Evolutionary conservation across 1,284 basidiomycete genomes (phyloP).

Genomic region (Trichosporon coremiiforme): DNA sequence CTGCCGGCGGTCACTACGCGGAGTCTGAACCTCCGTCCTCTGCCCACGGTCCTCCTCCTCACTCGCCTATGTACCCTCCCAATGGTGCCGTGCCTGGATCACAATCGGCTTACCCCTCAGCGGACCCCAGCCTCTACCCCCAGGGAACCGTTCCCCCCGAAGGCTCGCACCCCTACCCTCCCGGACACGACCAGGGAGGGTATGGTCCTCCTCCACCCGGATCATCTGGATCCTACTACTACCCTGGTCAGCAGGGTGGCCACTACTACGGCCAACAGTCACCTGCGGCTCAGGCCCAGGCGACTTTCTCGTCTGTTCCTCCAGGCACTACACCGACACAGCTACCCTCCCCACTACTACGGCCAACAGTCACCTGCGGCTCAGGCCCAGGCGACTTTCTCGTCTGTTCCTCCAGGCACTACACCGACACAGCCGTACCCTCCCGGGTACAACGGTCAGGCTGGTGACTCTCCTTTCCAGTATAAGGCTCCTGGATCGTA

Average conservation of each 20-base stretch:
- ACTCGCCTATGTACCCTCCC: slow-evolving; percentile 50
- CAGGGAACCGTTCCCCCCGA: slow-evolving; percentile 33
- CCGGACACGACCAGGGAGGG: slow-evolving; percentile 25
- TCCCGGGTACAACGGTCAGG: slow-evolving; percentile 28
- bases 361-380: slow-evolving; percentile 32
- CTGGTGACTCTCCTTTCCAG: slow-evolving; percentile 52
- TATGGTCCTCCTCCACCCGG: slow-evolving; percentile 43
- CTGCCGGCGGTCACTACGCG: slow-evolving; percentile 48
- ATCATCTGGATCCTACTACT: slow-evolving; percentile 40
- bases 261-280: slow-evolving; percentile 35
- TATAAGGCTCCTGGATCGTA: slow-evolving; percentile 46
- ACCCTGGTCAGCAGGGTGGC: slow-evolving; percentile 34
- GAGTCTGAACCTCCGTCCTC: slow-evolving; percentile 52
- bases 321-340: slow-evolving; percentile 22
- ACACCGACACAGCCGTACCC: slow-evolving; percentile 28
- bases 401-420: slow-evolving; percentile 20
- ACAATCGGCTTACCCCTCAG: slow-evolving; percentile 38
- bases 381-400: slow-evolving; percentile 26
- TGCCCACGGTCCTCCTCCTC: slow-evolving; percentile 48
- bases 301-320: slow-evolving; percentile 24
- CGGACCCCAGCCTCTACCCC: slow-evolving; percentile 41
- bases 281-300: slow-evolving; percentile 26
- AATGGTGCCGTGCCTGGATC: slow-evolving; percentile 22
- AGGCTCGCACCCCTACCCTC: slow-evolving; percentile 34
- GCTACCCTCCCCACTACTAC: slow-evolving; percentile 34